Evolutionary conservation across 192 early-diverging fungal genomes (phyloP).

Genomic region (Backusella macrospora): DNA sequence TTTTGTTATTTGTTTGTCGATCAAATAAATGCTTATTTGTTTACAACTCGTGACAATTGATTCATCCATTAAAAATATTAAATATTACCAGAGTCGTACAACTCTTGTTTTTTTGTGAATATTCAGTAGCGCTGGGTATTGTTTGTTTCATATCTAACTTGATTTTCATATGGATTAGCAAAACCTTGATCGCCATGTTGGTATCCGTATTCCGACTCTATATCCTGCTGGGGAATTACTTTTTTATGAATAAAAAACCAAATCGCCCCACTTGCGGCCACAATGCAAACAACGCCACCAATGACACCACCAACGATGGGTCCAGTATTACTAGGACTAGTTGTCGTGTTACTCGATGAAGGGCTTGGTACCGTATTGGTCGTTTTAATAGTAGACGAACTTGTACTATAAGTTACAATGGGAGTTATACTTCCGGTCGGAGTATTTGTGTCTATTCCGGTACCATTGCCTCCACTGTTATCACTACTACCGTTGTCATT

Average conservation of each 20-base stretch:
- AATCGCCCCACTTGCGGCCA: neutral
- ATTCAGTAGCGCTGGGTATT: too few species aligned
- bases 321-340: neutral
- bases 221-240: neutral
- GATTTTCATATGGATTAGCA: too few species aligned
- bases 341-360: neutral
- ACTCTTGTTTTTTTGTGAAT: too few species aligned
- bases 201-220: neutral
- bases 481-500: neutral
- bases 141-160: too few species aligned
- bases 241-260: neutral
- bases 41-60: too few species aligned
- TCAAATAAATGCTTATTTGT: too few species aligned
- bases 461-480: too few species aligned
- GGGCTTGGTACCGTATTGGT: conserved; percentile 1
- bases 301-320: neutral
- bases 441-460: neutral
- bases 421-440: neutral
- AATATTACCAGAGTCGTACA: too few species aligned
- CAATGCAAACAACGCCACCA: neutral
- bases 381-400: neutral
- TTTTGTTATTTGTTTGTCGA: too few species aligned
- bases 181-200: too few species aligned
- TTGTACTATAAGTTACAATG: neutral
- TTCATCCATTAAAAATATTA: too few species aligned